Evolutionary conservation across 305 asterid genomes (phyloP), one percentile per base, ranked within the genome.

Genomic region (Withania somnifera): DNA sequence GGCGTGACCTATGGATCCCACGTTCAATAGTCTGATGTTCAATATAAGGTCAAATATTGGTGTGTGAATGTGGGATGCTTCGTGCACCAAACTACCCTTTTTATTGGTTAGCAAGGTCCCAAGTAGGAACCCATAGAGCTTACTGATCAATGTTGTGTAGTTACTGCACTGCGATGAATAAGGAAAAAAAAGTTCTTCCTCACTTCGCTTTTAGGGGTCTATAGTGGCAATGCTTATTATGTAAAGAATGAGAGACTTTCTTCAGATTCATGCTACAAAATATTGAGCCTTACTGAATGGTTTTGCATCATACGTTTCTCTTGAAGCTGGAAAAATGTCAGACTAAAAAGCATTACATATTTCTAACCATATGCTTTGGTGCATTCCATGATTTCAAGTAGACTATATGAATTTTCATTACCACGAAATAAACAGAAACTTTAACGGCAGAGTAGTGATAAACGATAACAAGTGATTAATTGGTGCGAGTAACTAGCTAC

Each of bases 111-210:
- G 61, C 61, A 50, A 75, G 3, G 80, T 75, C 80, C 61, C 80
- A 28, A 51, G 80, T 75, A 75, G 80, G 61, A 75, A 28, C 50
- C 80, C 50, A 10, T 75, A 75, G 80, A 75, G 47, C 80, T 50
- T 50, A 75, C 47, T 50, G 80, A 75, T 75, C 79, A 75, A 26
- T 75, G 80, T 7, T 75, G 45, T 75, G 80, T 50, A 75, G 57
- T 28, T 28, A 75, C 15, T 75, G 28, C 80, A 26, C 28, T 17
- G 47, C 10, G 61, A 15, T 75, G 10, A 75, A 75, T 75, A 75
- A 75, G 22, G 28, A 50, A 75, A 50, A 50, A 24, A 15, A 15
- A 8, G 0, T 1, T 50, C 42, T n/a, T 1, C 24, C n/a, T 47
- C 79, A 7, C 47, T 71, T 47, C 15, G 9, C 2, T 19, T 47